phyloP scores from a whole-genome alignment of 768 basidiomycete species.

The Tricholoma terreum region DNA sequence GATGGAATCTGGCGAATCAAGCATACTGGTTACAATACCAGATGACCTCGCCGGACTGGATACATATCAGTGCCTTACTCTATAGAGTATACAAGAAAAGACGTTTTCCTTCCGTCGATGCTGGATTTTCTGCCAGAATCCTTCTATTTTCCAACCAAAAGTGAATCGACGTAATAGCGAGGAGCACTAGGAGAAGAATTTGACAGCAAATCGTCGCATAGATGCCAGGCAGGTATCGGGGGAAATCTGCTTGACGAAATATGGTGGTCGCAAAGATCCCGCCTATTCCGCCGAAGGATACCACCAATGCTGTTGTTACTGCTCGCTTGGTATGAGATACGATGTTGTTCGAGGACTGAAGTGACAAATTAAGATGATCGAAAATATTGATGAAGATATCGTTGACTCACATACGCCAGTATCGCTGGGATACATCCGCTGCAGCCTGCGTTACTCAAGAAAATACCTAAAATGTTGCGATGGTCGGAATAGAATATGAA shows the following conservation, averaged over 20 bases:
- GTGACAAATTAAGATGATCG: slow-evolving; percentile 1
- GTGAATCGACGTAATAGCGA: slow-evolving; percentile 37
- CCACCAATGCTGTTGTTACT: slow-evolving; percentile 43
- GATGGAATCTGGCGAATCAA: too few relatives aligned
- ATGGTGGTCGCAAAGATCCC: slow-evolving; percentile 46
- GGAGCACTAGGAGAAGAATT: slow-evolving; percentile 36
- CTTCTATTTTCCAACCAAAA: slow-evolving; percentile 36
- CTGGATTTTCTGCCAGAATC: slow-evolving; percentile 20
- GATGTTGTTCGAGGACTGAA: slow-evolving; percentile 45
- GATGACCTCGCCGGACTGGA: too few relatives aligned
- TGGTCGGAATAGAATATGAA: slow-evolving; percentile 1
- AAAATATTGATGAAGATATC: not conserved
- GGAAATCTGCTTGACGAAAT: slow-evolving; percentile 45
- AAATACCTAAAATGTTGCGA: slow-evolving; percentile 35
- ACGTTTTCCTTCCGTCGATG: slow-evolving; percentile 29
- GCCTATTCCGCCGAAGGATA: slow-evolving; percentile 47
- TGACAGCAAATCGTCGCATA: slow-evolving; percentile 46
- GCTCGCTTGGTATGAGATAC: slow-evolving; percentile 49
- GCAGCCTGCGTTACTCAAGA: slow-evolving; percentile 44
- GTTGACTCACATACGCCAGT: slow-evolving; percentile 43
- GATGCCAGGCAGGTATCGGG: slow-evolving; percentile 45
- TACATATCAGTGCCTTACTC: too few relatives aligned
- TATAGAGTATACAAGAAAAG: slow-evolving; percentile 43
- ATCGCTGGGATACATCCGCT: slow-evolving; percentile 45
- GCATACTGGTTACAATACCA: too few relatives aligned